Evolutionary conservation across 305 asterid species (phyloP).

Genomic region (Petunia hybrid): DNA sequence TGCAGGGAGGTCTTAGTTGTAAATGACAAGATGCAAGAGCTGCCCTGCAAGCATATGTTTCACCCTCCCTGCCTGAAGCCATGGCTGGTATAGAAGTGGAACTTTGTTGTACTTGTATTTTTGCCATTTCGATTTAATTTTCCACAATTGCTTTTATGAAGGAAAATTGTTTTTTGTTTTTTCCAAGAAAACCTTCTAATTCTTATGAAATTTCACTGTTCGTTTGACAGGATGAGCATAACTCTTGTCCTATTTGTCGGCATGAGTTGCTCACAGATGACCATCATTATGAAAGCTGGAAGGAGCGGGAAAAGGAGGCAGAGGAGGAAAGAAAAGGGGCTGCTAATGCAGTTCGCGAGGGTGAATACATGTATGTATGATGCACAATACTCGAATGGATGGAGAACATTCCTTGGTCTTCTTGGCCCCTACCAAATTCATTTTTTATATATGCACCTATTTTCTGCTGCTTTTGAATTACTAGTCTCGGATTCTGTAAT

Average conservation of each 20-base stretch:
- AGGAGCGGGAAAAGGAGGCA: constrained; percentile 90
- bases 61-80: constrained; percentile 98
- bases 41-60: constrained; percentile 93
- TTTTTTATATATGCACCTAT: too few species aligned
- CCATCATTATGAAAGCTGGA: constrained; percentile 87
- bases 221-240: constrained; percentile 74
- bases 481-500: too few species aligned
- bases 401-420: not conserved
- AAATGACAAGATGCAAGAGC: constrained; percentile 84
- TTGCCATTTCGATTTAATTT: not conserved
- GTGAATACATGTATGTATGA: constrained; percentile 94
- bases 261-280: constrained; percentile 92
- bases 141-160: too few species aligned
- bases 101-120: not conserved
- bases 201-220: not conserved
- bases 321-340: constrained; percentile 98
- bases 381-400: constrained; percentile 10
- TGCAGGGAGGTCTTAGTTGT: constrained; percentile 81
- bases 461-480: too few species aligned
- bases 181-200: not conserved
- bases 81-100: constrained; percentile 77
- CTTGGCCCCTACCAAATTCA: too few species aligned
- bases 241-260: constrained; percentile 96
- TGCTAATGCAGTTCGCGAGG: constrained; percentile 93
- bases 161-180: too few species aligned